Percentiles rank a stretch among this genome's conserved stretches.
phyloP scores from a whole-genome alignment of 495 filamentous ascomycete species.

The Pseudoneurospora amorphoporcata region DNA sequence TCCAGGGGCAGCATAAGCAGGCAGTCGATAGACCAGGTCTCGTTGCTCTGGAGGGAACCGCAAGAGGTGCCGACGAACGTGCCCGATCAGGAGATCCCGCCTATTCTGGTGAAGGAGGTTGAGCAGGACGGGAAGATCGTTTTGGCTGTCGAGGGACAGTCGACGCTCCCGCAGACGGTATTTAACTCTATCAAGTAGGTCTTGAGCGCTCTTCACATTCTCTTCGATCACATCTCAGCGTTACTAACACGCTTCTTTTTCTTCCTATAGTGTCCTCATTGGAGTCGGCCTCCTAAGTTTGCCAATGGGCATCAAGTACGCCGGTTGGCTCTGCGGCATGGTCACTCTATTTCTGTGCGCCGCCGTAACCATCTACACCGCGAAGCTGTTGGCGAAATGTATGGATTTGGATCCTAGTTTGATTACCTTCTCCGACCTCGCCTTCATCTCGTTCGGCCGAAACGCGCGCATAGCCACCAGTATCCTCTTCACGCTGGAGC shows the following conservation, averaged over 20 bases:
- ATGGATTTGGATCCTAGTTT: constrained; percentile 65
- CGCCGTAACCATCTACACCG: constrained; percentile 72
- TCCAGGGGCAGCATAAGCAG: constrained; percentile 49
- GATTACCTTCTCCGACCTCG: constrained; percentile 88
- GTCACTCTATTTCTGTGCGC: constrained; percentile 64
- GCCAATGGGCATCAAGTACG: constrained; percentile 80
- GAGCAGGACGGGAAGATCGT: constrained; percentile 82
- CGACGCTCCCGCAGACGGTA: constrained; percentile 86
- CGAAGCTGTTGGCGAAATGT: constrained; percentile 76
- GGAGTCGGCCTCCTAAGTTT: constrained; percentile 84
- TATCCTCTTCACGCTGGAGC: constrained; percentile 77
- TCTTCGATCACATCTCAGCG: no score
- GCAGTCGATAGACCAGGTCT: constrained; percentile 59
- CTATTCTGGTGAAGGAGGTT: constrained; percentile 75
- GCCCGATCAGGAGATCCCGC: constrained; percentile 58
- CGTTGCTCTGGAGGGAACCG: constrained; percentile 61
- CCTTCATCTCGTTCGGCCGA: constrained; percentile 84
- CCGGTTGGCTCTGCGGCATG: constrained; percentile 83
- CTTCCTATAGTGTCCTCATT: constrained; percentile 53
- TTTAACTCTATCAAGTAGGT: constrained; percentile 85
- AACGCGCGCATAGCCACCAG: constrained; percentile 70
- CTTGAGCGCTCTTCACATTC: background rate
- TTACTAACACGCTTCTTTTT: constrained; percentile 11
- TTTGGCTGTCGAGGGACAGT: constrained; percentile 76
- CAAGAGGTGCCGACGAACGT: constrained; percentile 37